These are phyloP conservation scores for Fusarium sp. DNA, from an alignment of 2,329 filamentous ascomycete genomes.

Conservation along the genomic window DNA sequence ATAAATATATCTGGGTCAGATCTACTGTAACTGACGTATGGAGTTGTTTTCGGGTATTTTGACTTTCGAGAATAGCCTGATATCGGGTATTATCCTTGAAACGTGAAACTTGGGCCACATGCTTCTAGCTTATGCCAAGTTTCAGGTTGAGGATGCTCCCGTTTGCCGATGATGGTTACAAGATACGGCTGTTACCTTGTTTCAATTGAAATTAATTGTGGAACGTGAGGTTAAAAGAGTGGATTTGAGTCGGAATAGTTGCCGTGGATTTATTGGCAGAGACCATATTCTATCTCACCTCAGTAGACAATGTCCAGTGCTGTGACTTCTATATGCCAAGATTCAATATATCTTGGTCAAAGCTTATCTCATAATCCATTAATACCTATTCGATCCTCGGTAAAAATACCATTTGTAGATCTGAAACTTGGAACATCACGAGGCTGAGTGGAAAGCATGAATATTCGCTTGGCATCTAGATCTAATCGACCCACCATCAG, in stretches of 20 bases:
- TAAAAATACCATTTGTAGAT: background rate
- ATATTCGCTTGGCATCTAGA: slow-evolving; percentile 1
- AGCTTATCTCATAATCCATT: background rate
- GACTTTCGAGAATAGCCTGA: slow-evolving; percentile 11
- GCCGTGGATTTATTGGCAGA: background rate
- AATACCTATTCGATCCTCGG: background rate
- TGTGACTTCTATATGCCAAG: background rate
- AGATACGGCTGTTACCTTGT: background rate
- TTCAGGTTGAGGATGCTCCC: slow-evolving; percentile 1
- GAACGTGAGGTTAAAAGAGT: background rate
- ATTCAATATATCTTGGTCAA: background rate
- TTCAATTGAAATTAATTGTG: slow-evolving; percentile 21
- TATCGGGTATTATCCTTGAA: slow-evolving; percentile 9
- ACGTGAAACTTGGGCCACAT: slow-evolving; percentile 2
- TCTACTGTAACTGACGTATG: background rate
- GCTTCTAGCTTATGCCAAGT: slow-evolving; percentile 4
- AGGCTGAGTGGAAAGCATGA: slow-evolving; percentile 4
- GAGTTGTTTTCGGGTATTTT: background rate
- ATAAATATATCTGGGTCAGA: background rate
- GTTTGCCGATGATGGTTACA: background rate
- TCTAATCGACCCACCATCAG: slow-evolving; percentile 7
- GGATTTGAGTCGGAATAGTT: background rate
- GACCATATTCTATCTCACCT: background rate
- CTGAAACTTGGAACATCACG: background rate
- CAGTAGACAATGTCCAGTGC: too few relatives aligned